Conservation (phyloP, 495 filamentous ascomycete species). For the Hypoxylon crocopeplum region DNA sequence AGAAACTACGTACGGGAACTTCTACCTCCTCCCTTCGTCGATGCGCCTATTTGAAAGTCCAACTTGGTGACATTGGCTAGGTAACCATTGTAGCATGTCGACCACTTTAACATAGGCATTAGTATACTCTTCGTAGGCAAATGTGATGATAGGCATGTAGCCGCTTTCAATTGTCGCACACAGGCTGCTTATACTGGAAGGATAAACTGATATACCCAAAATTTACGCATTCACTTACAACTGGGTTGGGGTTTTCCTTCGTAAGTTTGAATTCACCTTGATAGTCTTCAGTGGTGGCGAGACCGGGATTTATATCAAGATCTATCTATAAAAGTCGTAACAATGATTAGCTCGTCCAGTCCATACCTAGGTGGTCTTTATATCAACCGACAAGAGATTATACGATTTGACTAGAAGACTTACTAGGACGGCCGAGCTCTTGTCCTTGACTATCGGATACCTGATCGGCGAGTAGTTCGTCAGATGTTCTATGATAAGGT, state of each 20-base stretch:
- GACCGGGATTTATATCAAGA: conserved; percentile 11
- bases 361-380: not conserved
- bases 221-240: not conserved
- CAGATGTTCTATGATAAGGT: conserved; percentile 8
- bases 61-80: conserved; percentile 5
- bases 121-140: not conserved
- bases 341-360: no score
- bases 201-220: no score
- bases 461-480: conserved; percentile 12
- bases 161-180: no score
- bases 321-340: conserved; percentile 3
- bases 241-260: conserved; percentile 9
- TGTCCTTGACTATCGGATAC: conserved; percentile 19
- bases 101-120: not conserved
- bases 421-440: conserved; percentile 16
- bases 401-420: not conserved
- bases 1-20: conserved; percentile 3
- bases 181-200: no score
- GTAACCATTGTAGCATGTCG: conserved; percentile 1
- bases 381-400: not conserved
- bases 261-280: conserved; percentile 10
- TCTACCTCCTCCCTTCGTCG: not conserved
- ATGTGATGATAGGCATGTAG: no score
- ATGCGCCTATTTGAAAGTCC: not conserved
- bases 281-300: not conserved